These are phyloP conservation scores for Zoysia matrella DNA, from an alignment of 202 grass and related monocot genomes.

Conservation along the genomic window DNA sequence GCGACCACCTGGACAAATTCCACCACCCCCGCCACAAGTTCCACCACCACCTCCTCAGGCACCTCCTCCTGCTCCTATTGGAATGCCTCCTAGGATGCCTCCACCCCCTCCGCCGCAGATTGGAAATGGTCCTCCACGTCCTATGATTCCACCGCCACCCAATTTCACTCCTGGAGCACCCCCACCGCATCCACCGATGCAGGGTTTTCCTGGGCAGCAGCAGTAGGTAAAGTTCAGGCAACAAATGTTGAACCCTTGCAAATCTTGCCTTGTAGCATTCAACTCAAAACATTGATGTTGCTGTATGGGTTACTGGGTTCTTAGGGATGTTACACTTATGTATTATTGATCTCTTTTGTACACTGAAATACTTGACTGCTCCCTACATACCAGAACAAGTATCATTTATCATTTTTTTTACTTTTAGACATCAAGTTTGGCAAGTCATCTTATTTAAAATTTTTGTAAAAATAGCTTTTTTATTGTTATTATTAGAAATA, in stretches of 20 bases:
- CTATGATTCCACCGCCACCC: constrained; percentile 73
- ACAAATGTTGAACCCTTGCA: background rate
- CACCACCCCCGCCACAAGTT: constrained; percentile 64
- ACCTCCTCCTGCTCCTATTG: constrained; percentile 56
- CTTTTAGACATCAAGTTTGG: too few relatives aligned
- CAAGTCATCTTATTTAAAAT: too few relatives aligned
- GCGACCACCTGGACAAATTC: constrained; percentile 58
- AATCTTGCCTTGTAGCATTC: constrained; percentile 28
- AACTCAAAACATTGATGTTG: constrained; percentile 22
- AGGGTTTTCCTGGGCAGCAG: constrained; percentile 66
- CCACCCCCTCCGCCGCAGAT: constrained; percentile 68
- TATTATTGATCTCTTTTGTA: constrained; percentile 9
- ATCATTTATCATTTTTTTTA: too few relatives aligned
- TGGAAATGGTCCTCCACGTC: constrained; percentile 73
- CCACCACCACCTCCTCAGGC: constrained; percentile 65
- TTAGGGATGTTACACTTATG: background rate
- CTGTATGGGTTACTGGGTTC: constrained; percentile 10
- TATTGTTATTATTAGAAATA: too few relatives aligned
- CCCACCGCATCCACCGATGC: constrained; percentile 60
- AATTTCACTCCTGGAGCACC: constrained; percentile 71
- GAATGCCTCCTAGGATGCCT: constrained; percentile 75
- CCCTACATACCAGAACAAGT: too few relatives aligned
- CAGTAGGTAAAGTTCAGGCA: constrained; percentile 23
- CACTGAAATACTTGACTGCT: background rate
- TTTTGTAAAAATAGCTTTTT: too few relatives aligned